Evolutionary conservation across 2,329 filamentous ascomycete species (phyloP).

Genomic region (Hortaea werneckii): DNA sequence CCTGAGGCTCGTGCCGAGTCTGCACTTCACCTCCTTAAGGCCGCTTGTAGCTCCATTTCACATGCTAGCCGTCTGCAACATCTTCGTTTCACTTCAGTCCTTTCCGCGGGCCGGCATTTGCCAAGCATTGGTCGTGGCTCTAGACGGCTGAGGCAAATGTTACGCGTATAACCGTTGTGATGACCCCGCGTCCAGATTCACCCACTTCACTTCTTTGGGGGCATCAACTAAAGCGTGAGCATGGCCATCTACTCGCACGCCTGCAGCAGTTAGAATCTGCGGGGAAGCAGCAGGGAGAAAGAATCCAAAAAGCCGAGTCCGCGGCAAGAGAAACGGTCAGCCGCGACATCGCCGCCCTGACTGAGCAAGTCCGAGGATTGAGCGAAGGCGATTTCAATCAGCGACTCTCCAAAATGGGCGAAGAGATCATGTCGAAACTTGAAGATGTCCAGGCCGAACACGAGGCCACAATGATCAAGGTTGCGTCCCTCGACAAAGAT

Average conservation of each 20-base stretch:
- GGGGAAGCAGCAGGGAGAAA: slow-evolving; percentile 6
- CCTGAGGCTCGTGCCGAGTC: too few species aligned
- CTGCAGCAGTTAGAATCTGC: slow-evolving; percentile 26
- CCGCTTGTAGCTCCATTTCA: too few species aligned
- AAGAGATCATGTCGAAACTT: slow-evolving; percentile 3
- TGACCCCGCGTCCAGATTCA: background rate
- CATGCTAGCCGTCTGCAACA: background rate
- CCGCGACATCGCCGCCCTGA: slow-evolving; percentile 7
- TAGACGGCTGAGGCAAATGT: background rate
- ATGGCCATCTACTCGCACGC: slow-evolving; percentile 25
- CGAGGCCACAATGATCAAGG: slow-evolving; percentile 10
- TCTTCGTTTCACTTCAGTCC: background rate
- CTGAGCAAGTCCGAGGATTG: slow-evolving; percentile 10
- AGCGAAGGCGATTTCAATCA: slow-evolving; percentile 1
- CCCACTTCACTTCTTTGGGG: slow-evolving; percentile 29
- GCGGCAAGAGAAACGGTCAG: slow-evolving; percentile 2
- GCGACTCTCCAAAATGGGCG: slow-evolving; percentile 2
- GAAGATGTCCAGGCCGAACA: slow-evolving; percentile 7
- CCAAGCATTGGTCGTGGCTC: background rate
- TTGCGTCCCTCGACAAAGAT: slow-evolving; percentile 9
- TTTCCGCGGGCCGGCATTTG: background rate
- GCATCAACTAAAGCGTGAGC: slow-evolving; percentile 30
- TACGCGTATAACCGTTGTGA: background rate
- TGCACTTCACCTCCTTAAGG: background rate
- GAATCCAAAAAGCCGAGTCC: slow-evolving; percentile 4